Percentiles rank a stretch among this genome's conserved stretches.
phyloP scores from a whole-genome alignment of 2,329 filamentous ascomycete species.

The Xylaria sp. region DNA sequence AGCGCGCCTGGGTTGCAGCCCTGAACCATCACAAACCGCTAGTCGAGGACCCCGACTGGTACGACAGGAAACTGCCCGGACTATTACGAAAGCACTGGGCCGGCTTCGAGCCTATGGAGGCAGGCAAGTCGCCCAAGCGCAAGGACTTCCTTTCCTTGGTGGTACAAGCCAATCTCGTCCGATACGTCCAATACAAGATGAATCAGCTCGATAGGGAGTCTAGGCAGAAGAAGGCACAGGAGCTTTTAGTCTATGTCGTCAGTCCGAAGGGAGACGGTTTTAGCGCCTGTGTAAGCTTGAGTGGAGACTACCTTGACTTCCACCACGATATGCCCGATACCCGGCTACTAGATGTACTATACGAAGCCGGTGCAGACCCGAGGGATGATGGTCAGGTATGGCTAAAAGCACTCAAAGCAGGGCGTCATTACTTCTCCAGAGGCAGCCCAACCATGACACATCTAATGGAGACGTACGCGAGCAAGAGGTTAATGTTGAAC shows the following conservation, averaged over 20 bases:
- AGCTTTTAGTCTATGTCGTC: constrained; percentile 47
- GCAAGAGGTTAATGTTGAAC: constrained; percentile 48
- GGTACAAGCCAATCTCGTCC: constrained; percentile 48
- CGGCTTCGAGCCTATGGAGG: constrained; percentile 50
- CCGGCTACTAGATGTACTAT: constrained; percentile 46
- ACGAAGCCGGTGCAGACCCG: constrained; percentile 45
- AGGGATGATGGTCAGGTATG: constrained; percentile 44
- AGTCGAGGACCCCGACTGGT: constrained; percentile 50
- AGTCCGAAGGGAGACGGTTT: constrained; percentile 49
- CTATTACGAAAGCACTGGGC: constrained; percentile 48
- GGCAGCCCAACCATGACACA: constrained; percentile 49
- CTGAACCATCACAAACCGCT: constrained; percentile 47
- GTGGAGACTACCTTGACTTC: constrained; percentile 50
- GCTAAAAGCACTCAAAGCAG: constrained; percentile 45
- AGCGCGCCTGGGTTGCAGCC: constrained; percentile 45
- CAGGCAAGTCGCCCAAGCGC: constrained; percentile 49
- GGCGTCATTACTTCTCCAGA: constrained; percentile 48
- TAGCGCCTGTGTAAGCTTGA: constrained; percentile 49
- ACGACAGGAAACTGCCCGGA: constrained; percentile 44
- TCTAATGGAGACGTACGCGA: constrained; percentile 47
- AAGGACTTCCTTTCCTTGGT: constrained; percentile 48
- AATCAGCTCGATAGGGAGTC: constrained; percentile 35
- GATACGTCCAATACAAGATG: constrained; percentile 45
- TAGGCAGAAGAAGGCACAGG: constrained; percentile 47
- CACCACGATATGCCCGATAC: constrained; percentile 51